phyloP scores from a whole-genome alignment of 257 asterid species.

The Plectranthus barbatus region DNA sequence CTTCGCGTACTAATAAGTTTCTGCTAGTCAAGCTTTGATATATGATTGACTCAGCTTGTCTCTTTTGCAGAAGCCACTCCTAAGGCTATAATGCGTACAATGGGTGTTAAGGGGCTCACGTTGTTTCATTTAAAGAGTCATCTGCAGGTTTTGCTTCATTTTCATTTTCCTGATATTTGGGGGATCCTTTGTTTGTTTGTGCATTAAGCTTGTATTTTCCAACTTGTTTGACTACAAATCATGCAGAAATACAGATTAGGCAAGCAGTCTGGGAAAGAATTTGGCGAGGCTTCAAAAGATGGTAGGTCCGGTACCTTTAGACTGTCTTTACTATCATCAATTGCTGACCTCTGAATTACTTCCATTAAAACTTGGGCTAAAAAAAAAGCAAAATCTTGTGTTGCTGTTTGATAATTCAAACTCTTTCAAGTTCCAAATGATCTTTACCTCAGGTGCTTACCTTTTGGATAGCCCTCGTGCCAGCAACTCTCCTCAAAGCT shows the following conservation, averaged over 20 bases:
- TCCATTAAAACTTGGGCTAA: background rate
- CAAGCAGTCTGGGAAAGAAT: constrained; percentile 78
- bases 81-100: constrained; percentile 75
- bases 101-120: constrained; percentile 90
- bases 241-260: constrained; percentile 80
- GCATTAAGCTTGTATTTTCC: constrained; percentile 7
- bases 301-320: constrained; percentile 38
- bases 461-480: constrained; percentile 56
- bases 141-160: constrained; percentile 52
- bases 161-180: background rate
- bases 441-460: constrained; percentile 45
- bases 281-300: constrained; percentile 63
- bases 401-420: background rate
- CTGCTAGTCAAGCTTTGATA: background rate
- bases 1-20: background rate
- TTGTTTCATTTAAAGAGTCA: constrained; percentile 83
- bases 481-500: constrained; percentile 45
- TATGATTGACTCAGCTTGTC: background rate
- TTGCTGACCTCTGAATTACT: background rate
- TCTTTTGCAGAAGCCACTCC: constrained; percentile 82
- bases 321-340: constrained; percentile 1
- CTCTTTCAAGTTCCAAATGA: constrained; percentile 21
- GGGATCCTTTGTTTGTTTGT: background rate
- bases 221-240: constrained; percentile 12
- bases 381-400: background rate